These are phyloP conservation scores for Ramularia endophylla DNA, from an alignment of 2,329 filamentous ascomycete genomes.

Conservation along the genomic window DNA sequence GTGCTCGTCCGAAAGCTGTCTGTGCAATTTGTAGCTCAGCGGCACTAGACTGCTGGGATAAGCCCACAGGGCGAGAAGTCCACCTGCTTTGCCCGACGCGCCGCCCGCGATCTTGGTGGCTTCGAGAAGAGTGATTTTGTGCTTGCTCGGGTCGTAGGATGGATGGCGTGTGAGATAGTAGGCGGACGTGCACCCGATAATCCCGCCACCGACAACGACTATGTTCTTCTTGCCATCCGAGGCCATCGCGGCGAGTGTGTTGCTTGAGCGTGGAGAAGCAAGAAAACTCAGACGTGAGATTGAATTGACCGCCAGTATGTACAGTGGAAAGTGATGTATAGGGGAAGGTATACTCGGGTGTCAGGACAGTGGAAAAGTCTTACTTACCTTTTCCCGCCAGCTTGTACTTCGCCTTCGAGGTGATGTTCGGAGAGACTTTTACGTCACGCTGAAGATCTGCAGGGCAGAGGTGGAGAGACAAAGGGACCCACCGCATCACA, in stretches of 20 bases:
- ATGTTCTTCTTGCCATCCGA: conserved; percentile 27
- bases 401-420: conserved; percentile 3
- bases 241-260: conserved; percentile 23
- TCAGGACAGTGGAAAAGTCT: too few relatives aligned
- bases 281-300: not conserved
- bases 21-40: conserved; percentile 76
- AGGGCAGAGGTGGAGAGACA: too few relatives aligned
- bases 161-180: conserved; percentile 88
- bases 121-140: conserved; percentile 81
- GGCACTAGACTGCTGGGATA: conserved; percentile 81
- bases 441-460: conserved; percentile 13
- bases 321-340: not conserved
- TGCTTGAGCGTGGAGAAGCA: too few relatives aligned
- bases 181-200: conserved; percentile 86
- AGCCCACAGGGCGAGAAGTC: conserved; percentile 84
- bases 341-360: not conserved
- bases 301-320: conserved; percentile 3
- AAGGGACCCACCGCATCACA: too few relatives aligned
- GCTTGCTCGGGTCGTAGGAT: conserved; percentile 65
- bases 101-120: conserved; percentile 80
- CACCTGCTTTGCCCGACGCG: conserved; percentile 91
- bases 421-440: conserved; percentile 1
- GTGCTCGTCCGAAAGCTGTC: conserved; percentile 78
- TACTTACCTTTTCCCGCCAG: conserved; percentile 1
- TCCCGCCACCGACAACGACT: conserved; percentile 63